Evolutionary conservation across 2,329 filamentous ascomycete genomes (phyloP), one percentile per base, ranked within the genome.

Genomic region (Fusarium sp.): DNA sequence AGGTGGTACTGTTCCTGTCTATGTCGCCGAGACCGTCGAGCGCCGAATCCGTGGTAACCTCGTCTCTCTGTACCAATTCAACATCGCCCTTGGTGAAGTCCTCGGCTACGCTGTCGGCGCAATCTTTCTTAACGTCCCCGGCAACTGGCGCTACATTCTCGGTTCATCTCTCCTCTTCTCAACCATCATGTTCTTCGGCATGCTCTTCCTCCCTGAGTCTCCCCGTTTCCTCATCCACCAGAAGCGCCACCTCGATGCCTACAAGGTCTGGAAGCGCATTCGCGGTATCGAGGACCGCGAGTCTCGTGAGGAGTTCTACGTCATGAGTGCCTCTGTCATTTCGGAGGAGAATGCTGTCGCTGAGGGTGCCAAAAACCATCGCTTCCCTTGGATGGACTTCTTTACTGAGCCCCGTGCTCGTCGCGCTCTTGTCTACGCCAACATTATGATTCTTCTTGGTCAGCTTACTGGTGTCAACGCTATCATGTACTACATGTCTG

Each of bases 121-220:
- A 52, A 93, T 94, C 64, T 94, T 94, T 81, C 84, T 93, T 69
- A 87, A 85, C n/a, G 90, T 94, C 5, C 82, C 83, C 0, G 92
- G 92, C 21, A 91, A 91, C 83, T 94, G 92, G 92, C 87, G 92
- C 42, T 93, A 90, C 79, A 94, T 94, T 68, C 88, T 94, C 3
- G 92, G 92, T 9, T 92, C 90, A 3, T 94, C 92, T 0, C 86
- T 94, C 4, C 79, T 94, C 46, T 94, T 94, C 82, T 92, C 90
- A 0, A 82, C 81, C 35, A 77, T 82, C 57, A 83, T 83, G 81
- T 82, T 82, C 50, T 77, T 77, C 21, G 81, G 92, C 59, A 93
- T 94, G 86, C 83, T 93, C 2, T 93, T 92, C 83, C 88, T 94
- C 78, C 92, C 92, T 1, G 92, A 94, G 79, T 88, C 86, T 7